Base-by-base conservation (phyloP, 75 land plant species). In the Picea glauca region DNA sequence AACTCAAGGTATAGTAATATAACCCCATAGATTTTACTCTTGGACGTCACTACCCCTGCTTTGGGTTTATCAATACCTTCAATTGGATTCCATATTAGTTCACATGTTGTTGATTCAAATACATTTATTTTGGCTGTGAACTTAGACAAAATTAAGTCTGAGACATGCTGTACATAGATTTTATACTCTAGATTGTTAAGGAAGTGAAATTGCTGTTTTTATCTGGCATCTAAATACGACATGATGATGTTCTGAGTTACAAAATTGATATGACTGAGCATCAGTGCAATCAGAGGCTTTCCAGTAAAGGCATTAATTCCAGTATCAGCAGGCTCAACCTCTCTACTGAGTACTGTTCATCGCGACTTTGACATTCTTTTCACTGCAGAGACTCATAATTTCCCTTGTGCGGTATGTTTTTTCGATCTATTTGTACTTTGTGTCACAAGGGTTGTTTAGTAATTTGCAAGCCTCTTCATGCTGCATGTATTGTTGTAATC, bases 351-450 rank as follows among this genome's bases (percentile, higher is more conserved):
- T 8, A 58, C 64, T 32, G 31, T 56, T 63, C n/a, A 46, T 38
- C 83, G 89, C 59, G 90, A 89, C 61, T 85, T 90, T 67, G 94
- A 92, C 81, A 85, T 96, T 75, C 86, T 96, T 32, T 96, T 96
- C 79, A 96, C 99, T 57, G 99, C 99, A 35, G 99, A 96, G 84
- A 96, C 99, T 4, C 99, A 96, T 81, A 96, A 96, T 83, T 96
- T 96, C 74, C 99, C 99, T 58, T 96, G 99, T 88, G 99, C 99
- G 35, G 99, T 87, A 85, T 59, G 87, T 65, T 43, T 21, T 81
- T 77, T 56, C 20, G 21, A 26, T 67, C 40, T 46, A 43, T 54
- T 14, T 68, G 18, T 58, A 38, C n/a, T 21, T 67, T n/a, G 77
- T 40, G 38, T 57, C 58, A 7, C 76, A 43, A 12, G 26, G 54